Evolutionary conservation across 805 yeast species (phyloP).

Genomic region (Candida montana): DNA sequence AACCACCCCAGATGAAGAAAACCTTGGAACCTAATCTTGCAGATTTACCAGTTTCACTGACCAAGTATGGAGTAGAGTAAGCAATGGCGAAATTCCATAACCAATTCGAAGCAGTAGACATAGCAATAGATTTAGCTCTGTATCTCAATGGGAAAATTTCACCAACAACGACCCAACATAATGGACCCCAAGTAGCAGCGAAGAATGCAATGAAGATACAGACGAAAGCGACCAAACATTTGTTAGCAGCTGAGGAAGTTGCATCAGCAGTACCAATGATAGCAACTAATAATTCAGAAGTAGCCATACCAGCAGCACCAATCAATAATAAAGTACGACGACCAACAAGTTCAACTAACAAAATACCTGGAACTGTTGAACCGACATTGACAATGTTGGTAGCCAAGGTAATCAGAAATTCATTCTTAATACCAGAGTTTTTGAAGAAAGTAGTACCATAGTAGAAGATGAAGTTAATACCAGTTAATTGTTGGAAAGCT

Average conservation of each 20-base stretch:
- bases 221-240: constrained; percentile 46
- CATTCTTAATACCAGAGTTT: constrained; percentile 43
- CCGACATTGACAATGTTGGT: constrained; percentile 42
- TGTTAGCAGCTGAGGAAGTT: constrained; percentile 31
- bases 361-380: constrained; percentile 51
- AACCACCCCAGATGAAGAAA: constrained; percentile 75
- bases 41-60: constrained; percentile 55
- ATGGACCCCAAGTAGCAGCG: constrained; percentile 85
- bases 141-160: constrained; percentile 67
- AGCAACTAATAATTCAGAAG: constrained; percentile 61
- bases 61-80: constrained; percentile 70
- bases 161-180: constrained; percentile 61
- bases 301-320: constrained; percentile 61
- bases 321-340: constrained; percentile 55
- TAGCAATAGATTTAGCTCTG: constrained; percentile 67
- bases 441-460: constrained; percentile 60
- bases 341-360: constrained; percentile 53
- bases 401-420: constrained; percentile 38
- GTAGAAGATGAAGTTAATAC: constrained; percentile 68
- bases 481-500: constrained; percentile 62
- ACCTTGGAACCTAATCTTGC: constrained; percentile 62
- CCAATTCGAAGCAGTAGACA: constrained; percentile 78
- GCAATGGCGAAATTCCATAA: constrained; percentile 70
- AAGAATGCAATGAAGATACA: constrained; percentile 66
- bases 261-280: constrained; percentile 30